Conservation (phyloP, 108 stramenopile genomes). For the Nitzschia sp. region DNA sequence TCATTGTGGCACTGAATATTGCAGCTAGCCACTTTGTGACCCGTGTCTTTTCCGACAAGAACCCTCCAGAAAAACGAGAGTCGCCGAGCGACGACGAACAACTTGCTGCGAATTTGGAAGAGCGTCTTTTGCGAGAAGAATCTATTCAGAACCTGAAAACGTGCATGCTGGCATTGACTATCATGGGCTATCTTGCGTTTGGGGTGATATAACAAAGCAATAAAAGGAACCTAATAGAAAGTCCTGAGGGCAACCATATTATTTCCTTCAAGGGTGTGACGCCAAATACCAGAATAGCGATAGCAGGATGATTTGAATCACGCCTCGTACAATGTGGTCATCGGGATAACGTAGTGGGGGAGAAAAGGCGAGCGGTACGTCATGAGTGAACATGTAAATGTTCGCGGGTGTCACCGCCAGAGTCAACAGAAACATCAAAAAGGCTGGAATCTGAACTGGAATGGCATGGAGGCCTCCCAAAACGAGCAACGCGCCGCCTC, state of each 20-base stretch:
- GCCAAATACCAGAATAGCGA: slow-evolving; percentile 74
- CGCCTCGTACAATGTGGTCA: slow-evolving; percentile 69
- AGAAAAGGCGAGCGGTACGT: slow-evolving; percentile 58
- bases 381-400: slow-evolving; percentile 91
- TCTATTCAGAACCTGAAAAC: not conserved
- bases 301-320: slow-evolving; percentile 69
- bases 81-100: not conserved
- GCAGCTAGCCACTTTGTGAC: slow-evolving; percentile 1
- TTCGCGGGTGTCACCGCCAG: slow-evolving; percentile 86
- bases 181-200: not conserved
- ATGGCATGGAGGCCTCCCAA: slow-evolving; percentile 21
- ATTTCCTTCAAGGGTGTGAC: not conserved
- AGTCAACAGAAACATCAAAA: slow-evolving; percentile 64
- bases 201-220: no score
- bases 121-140: slow-evolving; percentile 24
- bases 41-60: not conserved
- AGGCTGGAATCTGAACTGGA: slow-evolving; percentile 50
- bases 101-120: slow-evolving; percentile 24
- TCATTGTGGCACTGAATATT: slow-evolving; percentile 19
- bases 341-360: slow-evolving; percentile 58
- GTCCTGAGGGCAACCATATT: no score
- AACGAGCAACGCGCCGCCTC: slow-evolving; percentile 66
- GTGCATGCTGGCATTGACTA: not conserved
- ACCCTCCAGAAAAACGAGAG: not conserved
- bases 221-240: not conserved